Base-by-base conservation (phyloP, 192 early-diverging fungal genomes). In the Lobosporangium transversale region DNA sequence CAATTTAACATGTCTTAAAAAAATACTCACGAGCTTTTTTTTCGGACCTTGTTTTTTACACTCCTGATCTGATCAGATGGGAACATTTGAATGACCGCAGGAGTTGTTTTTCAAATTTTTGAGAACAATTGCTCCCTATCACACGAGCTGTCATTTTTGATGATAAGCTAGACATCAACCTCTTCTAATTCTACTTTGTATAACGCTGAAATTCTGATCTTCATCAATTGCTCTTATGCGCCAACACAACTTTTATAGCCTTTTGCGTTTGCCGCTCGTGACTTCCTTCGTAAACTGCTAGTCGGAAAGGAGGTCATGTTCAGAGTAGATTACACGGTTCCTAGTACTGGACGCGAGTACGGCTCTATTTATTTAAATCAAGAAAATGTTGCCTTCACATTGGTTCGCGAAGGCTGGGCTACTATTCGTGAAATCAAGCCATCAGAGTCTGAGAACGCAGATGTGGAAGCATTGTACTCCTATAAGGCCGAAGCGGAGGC, bases 301-400 rank as follows among this genome's bases (percentile, higher is more conserved):
- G 91, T 96, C 15, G 96, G 96, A 10, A 97, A 97, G 75, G 90
- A 96, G 54, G 92, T 98, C 35, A 78, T 82, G 50, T 96, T 95
- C 85, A 84, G 86, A 18, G 80, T 90, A 29, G 93, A 94, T 43
- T 94, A 94, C 83, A 93, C 87, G 9, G 86, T 90, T 4, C 87
- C 90, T 30, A 84, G 82, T 70, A 83, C 85, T 54, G 78, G 69
- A 31, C 86, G 91, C 65, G 92, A 94, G 63, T 92, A 88, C 64
- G 91, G 91, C 23, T 79, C 81, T 21, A 53, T 85, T 10, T 74
- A 58, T 43, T 43, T 90, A 11, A 70, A 79, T 42, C 69, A 79
- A 53, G 85, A 85, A 36, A 92, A 93, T 67, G 79, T 98, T 18
- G 82, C 94, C 52, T 74, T 91, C 56, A 68, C 92, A 30, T 62